phyloP scores from a whole-genome alignment of 2,329 filamentous ascomycete species.

The Paecilomyces sp. region DNA sequence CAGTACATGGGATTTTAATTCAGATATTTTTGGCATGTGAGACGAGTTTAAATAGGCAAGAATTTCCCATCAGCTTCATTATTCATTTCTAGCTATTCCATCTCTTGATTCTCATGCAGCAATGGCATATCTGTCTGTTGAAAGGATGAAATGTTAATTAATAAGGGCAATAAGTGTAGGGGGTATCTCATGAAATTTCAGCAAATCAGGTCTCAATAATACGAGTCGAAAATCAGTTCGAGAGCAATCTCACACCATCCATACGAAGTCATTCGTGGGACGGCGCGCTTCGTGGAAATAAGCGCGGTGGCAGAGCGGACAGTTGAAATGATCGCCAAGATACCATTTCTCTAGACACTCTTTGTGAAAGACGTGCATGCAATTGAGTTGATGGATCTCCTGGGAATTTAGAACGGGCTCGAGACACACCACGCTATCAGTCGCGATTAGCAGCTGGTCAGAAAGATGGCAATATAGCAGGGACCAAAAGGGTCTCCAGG shows the following conservation, averaged over 20 bases:
- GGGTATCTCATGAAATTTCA: neutral
- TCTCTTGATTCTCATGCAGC: neutral
- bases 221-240: neutral
- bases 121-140: neutral
- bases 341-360: constrained; percentile 35
- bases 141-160: neutral
- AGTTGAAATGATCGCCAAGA: constrained; percentile 30
- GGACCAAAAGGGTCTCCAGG: no score
- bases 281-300: constrained; percentile 26
- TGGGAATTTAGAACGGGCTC: constrained; percentile 27
- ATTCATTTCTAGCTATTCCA: neutral
- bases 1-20: constrained; percentile 25
- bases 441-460: neutral
- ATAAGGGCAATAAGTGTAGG: neutral
- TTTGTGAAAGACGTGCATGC: constrained; percentile 32
- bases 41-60: neutral
- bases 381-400: constrained; percentile 31
- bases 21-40: constrained; percentile 12
- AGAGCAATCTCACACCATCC: constrained; percentile 24
- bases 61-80: neutral
- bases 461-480: no score
- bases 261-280: constrained; percentile 23
- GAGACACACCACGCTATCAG: constrained; percentile 28
- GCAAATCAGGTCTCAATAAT: neutral
- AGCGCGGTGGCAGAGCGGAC: constrained; percentile 29